These are phyloP conservation scores for Papiliotrema terrestris DNA, from an alignment of 1,284 basidiomycete genomes.

Conservation along the genomic window DNA sequence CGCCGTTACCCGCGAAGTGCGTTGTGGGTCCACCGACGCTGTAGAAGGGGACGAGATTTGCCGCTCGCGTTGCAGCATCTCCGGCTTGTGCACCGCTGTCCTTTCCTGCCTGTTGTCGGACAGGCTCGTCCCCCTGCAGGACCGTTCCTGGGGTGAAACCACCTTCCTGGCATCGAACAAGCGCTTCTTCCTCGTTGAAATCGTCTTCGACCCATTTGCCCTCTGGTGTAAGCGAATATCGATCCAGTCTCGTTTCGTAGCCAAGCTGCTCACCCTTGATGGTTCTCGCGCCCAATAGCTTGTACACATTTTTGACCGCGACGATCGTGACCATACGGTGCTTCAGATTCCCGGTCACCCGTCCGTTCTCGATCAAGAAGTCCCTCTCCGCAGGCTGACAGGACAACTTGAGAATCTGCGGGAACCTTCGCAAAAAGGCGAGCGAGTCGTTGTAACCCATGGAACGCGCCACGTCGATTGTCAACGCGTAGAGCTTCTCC, in stretches of 20 bases:
- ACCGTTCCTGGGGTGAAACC: conserved; percentile 70
- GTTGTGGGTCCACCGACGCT: conserved; percentile 81
- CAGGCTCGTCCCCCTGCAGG: conserved; percentile 68
- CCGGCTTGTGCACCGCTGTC: not conserved
- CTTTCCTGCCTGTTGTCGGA: not conserved
- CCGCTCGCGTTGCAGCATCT: not conserved
- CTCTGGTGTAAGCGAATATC: conserved; percentile 53
- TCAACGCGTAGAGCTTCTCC: conserved; percentile 84
- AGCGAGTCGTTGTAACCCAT: conserved; percentile 95
- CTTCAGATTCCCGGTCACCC: conserved; percentile 80
- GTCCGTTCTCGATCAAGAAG: conserved; percentile 78
- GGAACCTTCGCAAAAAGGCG: conserved; percentile 92
- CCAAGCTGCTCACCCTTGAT: conserved; percentile 62
- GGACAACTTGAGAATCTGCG: conserved; percentile 82
- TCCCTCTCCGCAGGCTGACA: conserved; percentile 86
- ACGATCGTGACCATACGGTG: conserved; percentile 91
- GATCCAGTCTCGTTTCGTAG: too few relatives aligned
- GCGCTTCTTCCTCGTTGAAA: conserved; percentile 82
- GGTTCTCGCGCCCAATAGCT: conserved; percentile 88
- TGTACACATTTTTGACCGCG: conserved; percentile 87
- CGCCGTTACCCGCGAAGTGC: conserved; percentile 73
- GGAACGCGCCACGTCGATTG: conserved; percentile 92
- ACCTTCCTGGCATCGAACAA: conserved; percentile 65
- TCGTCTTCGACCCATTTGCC: conserved; percentile 90
- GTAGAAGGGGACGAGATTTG: conserved; percentile 57